Evolutionary conservation across 2,329 filamentous ascomycete genomes (phyloP).

Genomic region (Phymatotrichopsis omnivora): DNA sequence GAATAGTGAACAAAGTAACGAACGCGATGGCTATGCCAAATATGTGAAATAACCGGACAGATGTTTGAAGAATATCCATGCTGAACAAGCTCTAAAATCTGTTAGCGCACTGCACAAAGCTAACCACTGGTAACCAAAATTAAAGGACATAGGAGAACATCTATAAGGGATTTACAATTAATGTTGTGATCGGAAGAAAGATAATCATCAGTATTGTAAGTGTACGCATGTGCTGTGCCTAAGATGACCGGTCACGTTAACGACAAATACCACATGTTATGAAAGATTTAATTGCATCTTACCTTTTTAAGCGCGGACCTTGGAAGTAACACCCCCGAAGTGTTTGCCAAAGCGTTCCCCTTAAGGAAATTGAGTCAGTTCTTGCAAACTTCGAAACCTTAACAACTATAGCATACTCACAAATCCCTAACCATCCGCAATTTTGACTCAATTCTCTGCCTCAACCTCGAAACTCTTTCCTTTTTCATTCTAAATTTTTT

Average conservation of each 20-base stretch:
- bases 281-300: neutral
- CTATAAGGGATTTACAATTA: constrained; percentile 2
- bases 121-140: neutral
- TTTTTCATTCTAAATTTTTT: constrained; percentile 5
- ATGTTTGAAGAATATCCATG: constrained; percentile 7
- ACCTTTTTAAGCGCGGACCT: constrained; percentile 11
- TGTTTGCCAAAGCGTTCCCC: constrained; percentile 12
- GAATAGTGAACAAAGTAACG: neutral
- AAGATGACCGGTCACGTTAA: neutral
- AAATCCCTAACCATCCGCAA: constrained; percentile 10
- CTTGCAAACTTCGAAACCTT: neutral
- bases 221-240: constrained; percentile 11
- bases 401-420: neutral
- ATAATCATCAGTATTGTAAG: constrained; percentile 15
- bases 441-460: constrained; percentile 6
- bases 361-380: neutral
- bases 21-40: constrained; percentile 11
- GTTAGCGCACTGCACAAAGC: too few relatives aligned
- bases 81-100: constrained; percentile 1
- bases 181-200: constrained; percentile 7
- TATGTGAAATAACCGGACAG: neutral
- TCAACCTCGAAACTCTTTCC: constrained; percentile 1
- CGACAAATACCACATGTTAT: neutral
- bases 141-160: too few relatives aligned
- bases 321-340: constrained; percentile 13